These are phyloP conservation scores for Metschnikowia shivogae DNA, from an alignment of 805 yeast genomes.

Conservation along the genomic window DNA sequence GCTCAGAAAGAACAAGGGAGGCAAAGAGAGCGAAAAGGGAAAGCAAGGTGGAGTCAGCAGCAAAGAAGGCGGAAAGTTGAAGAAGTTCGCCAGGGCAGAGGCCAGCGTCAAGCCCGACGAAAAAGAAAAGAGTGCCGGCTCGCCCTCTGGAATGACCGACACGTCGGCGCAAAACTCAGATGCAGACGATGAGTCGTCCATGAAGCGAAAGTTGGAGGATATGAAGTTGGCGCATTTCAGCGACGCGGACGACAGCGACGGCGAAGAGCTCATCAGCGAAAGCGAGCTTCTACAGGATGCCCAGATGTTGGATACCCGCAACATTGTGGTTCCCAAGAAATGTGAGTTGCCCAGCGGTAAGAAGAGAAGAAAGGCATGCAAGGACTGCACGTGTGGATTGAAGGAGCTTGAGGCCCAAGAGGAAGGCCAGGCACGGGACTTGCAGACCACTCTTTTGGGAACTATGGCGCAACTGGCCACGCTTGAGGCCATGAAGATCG, in stretches of 20 bases:
- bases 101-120: not conserved
- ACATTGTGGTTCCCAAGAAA: slow-evolving; percentile 54
- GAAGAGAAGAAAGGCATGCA: slow-evolving; percentile 88
- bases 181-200: slow-evolving; percentile 35
- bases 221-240: slow-evolving; percentile 55
- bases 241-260: slow-evolving; percentile 47
- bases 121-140: not conserved
- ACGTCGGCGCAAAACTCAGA: slow-evolving; percentile 40
- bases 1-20: slow-evolving; percentile 25
- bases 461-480: slow-evolving; percentile 49
- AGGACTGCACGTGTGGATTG: slow-evolving; percentile 96
- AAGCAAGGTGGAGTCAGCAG: not conserved
- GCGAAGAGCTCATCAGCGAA: slow-evolving; percentile 52
- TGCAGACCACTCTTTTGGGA: slow-evolving; percentile 45
- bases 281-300: slow-evolving; percentile 34
- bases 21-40: not conserved
- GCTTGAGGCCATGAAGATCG: slow-evolving; percentile 51
- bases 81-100: slow-evolving; percentile 8
- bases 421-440: slow-evolving; percentile 39
- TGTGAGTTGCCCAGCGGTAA: slow-evolving; percentile 52
- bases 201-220: slow-evolving; percentile 42
- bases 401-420: slow-evolving; percentile 80
- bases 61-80: slow-evolving; percentile 14
- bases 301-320: slow-evolving; percentile 19
- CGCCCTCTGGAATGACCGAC: slow-evolving; percentile 39